Percentiles rank a stretch among this genome's conserved stretches.
Evolutionary conservation across 2,329 filamentous ascomycete species (phyloP).

Genomic region (Neonectria punicea): DNA sequence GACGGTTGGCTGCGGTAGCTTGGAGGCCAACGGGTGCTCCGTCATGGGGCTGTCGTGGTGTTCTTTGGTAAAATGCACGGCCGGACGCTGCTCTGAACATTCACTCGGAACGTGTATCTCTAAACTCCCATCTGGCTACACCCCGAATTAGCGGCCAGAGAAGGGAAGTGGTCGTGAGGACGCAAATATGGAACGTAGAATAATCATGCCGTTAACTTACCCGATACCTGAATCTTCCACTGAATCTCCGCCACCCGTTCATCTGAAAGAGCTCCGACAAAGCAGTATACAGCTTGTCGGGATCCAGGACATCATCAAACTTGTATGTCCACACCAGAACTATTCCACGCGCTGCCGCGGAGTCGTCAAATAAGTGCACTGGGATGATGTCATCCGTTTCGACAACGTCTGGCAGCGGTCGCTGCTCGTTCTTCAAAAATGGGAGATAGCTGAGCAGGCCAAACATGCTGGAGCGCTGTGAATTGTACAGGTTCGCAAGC

Average conservation of each 20-base stretch:
- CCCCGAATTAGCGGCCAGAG: too few relatives aligned
- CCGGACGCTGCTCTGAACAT: slow-evolving; percentile 6
- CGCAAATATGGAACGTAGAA: too few relatives aligned
- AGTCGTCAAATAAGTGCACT: slow-evolving; percentile 26
- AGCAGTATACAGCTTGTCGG: slow-evolving; percentile 8
- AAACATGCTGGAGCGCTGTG: too few relatives aligned
- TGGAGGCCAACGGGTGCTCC: slow-evolving; percentile 18
- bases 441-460: too few relatives aligned
- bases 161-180: too few relatives aligned
- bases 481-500: too few relatives aligned
- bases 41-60: neutral
- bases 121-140: too few relatives aligned
- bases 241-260: slow-evolving; percentile 21
- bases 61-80: slow-evolving; percentile 20
- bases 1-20: slow-evolving; percentile 10
- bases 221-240: slow-evolving; percentile 22
- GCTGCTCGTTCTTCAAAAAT: too few relatives aligned
- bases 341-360: slow-evolving; percentile 16
- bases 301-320: slow-evolving; percentile 21
- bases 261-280: slow-evolving; percentile 13
- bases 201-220: neutral
- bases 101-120: slow-evolving; percentile 18
- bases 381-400: slow-evolving; percentile 27
- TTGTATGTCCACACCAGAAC: slow-evolving; percentile 27
- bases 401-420: too few relatives aligned